Conservation (phyloP, 2,329 filamentous ascomycete species). For the Neofusicoccum sp. region DNA sequence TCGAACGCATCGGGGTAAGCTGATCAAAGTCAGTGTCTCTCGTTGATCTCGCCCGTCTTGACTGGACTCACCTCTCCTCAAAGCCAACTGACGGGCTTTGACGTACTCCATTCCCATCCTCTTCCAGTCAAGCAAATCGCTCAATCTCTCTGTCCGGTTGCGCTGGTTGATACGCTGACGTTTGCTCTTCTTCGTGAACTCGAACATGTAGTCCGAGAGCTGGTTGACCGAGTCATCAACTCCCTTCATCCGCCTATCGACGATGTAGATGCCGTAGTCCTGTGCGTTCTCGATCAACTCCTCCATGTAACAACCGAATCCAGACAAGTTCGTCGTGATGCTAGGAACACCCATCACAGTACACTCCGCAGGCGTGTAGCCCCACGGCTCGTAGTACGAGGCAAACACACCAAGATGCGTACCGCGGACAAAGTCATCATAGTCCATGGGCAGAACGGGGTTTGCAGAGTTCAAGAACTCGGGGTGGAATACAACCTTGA, state of each 20-base stretch:
- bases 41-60: background rate
- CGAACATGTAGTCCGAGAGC: conserved; percentile 86
- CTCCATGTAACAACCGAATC: conserved; percentile 99
- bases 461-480: conserved; percentile 96
- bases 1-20: conserved; percentile 88
- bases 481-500: conserved; percentile 97
- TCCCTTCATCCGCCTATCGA: conserved; percentile 91
- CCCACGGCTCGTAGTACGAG: conserved; percentile 99
- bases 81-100: conserved; percentile 89
- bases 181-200: conserved; percentile 89
- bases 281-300: conserved; percentile 96
- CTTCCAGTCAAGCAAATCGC: conserved; percentile 97
- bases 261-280: conserved; percentile 98
- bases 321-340: conserved; percentile 96
- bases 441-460: conserved; percentile 91
- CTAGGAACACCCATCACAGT: conserved; percentile 98
- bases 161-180: conserved; percentile 98
- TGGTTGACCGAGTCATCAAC: conserved; percentile 98
- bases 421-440: conserved; percentile 96
- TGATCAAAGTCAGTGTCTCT: conserved; percentile 22
- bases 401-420: conserved; percentile 94
- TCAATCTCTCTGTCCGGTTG: conserved; percentile 91
- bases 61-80: conserved; percentile 60
- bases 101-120: conserved; percentile 99
- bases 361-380: conserved; percentile 96